Conservation (phyloP, 208 protist genomes). For the Trypanosoma scelopori region DNA sequence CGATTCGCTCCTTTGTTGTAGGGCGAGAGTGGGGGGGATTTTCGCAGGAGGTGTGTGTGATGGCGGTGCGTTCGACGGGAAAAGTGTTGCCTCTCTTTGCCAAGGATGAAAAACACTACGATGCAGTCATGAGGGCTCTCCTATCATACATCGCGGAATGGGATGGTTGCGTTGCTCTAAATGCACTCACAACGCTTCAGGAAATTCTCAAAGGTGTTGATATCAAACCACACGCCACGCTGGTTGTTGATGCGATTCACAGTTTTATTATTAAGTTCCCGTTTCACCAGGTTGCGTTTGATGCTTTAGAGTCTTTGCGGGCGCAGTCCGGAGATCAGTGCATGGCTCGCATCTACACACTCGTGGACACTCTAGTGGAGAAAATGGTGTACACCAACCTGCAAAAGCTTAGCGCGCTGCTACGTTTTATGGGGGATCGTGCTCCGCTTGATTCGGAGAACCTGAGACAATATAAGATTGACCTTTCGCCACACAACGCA, state of each 20-base stretch:
- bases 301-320: conserved; percentile 56
- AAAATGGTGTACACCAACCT: conserved; percentile 64
- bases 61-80: conserved; percentile 41
- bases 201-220: conserved; percentile 15
- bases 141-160: conserved; percentile 39
- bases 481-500: conserved; percentile 31
- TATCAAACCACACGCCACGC: conserved; percentile 4
- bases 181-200: conserved; percentile 27
- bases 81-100: conserved; percentile 36
- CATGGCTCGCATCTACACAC: conserved; percentile 45
- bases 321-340: conserved; percentile 46
- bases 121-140: conserved; percentile 24
- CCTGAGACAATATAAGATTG: conserved; percentile 47
- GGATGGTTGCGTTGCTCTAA: conserved; percentile 17
- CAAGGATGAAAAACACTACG: conserved; percentile 31
- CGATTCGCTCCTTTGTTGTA: conserved; percentile 54
- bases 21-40: conserved; percentile 54
- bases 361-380: conserved; percentile 59
- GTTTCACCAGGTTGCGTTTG: conserved; percentile 40
- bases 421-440: conserved; percentile 58
- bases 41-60: conserved; percentile 38
- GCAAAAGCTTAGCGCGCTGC: conserved; percentile 69
- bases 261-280: conserved; percentile 24
- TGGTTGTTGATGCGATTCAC: conserved; percentile 14
- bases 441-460: conserved; percentile 34